phyloP scores from a whole-genome alignment of 257 asterid species.

The Scutellaria galericulata region DNA sequence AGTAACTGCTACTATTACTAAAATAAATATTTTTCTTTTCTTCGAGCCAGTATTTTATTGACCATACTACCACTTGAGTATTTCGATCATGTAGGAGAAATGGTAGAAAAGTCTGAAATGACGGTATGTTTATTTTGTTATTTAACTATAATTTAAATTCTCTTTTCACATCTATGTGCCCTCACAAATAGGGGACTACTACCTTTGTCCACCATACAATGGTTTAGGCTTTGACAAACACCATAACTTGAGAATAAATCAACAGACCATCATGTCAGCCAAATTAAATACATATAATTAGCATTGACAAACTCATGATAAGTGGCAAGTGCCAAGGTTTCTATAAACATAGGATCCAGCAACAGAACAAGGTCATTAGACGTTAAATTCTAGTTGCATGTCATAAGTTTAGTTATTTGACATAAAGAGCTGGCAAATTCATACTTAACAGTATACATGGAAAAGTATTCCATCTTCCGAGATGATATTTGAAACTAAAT shows the following conservation, averaged over 20 bases:
- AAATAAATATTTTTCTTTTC: neutral
- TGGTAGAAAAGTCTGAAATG: neutral
- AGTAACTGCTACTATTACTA: neutral
- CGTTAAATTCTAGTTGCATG: slow-evolving; percentile 12
- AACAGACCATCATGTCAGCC: slow-evolving; percentile 4
- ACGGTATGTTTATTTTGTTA: neutral
- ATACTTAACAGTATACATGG: neutral
- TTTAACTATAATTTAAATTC: neutral
- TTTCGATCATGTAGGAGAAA: neutral
- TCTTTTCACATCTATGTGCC: neutral
- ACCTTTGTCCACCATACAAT: neutral
- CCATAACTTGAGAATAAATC: slow-evolving; percentile 19
- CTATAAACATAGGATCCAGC: slow-evolving; percentile 12
- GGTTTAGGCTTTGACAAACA: slow-evolving; percentile 17
- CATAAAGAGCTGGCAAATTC: slow-evolving; percentile 6
- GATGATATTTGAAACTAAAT: slow-evolving; percentile 24
- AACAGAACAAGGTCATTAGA: neutral
- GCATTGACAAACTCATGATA: slow-evolving; percentile 1
- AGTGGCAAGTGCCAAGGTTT: neutral
- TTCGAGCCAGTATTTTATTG: neutral
- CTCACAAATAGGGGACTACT: neutral
- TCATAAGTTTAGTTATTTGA: slow-evolving; percentile 27
- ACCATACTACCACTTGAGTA: neutral
- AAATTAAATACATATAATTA: slow-evolving; percentile 24
- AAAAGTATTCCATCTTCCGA: slow-evolving; percentile 8